Conservation (phyloP, 331 rosid genomes). For the Malus hybrid region DNA sequence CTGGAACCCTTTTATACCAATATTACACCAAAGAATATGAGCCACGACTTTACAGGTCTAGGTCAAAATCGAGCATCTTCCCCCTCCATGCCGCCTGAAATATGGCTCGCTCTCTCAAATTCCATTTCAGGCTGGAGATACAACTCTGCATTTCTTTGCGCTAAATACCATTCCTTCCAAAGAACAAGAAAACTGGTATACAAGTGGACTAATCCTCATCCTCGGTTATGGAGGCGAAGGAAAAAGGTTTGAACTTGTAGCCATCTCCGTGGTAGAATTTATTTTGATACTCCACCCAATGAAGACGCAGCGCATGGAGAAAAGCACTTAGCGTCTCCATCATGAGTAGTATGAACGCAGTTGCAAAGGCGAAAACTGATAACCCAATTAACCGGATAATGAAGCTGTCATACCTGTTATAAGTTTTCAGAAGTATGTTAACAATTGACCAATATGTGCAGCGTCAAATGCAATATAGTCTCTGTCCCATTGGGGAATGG, state of each 20-base stretch:
- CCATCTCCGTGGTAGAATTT: conserved; percentile 97
- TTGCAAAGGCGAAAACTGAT: conserved; percentile 87
- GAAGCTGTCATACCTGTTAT: conserved; percentile 76
- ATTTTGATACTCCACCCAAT: conserved; percentile 97
- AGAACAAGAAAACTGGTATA: conserved; percentile 7
- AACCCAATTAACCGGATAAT: conserved; percentile 74
- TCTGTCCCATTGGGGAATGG: too few relatives aligned
- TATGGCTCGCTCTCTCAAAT: conserved; percentile 11
- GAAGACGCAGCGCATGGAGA: conserved; percentile 98
- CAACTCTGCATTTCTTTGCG: conserved; percentile 5
- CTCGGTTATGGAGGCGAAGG: conserved; percentile 63
- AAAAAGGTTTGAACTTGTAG: conserved; percentile 88
- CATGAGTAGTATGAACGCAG: conserved; percentile 97
- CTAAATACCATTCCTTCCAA: conserved; percentile 2
- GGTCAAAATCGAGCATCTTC: conserved; percentile 40
- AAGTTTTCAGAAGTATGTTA: not conserved
- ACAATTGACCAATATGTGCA: not conserved
- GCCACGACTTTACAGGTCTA: conserved; percentile 37
- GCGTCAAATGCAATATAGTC: not conserved
- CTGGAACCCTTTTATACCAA: conserved; percentile 27
- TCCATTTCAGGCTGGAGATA: conserved; percentile 19
- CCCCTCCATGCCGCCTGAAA: conserved; percentile 29
- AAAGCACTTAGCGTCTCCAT: conserved; percentile 98
- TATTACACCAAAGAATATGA: conserved; percentile 30
- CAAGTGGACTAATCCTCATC: conserved; percentile 61